phyloP scores from a whole-genome alignment of 1,284 basidiomycete genomes.

The Cryptococcus sp. region DNA sequence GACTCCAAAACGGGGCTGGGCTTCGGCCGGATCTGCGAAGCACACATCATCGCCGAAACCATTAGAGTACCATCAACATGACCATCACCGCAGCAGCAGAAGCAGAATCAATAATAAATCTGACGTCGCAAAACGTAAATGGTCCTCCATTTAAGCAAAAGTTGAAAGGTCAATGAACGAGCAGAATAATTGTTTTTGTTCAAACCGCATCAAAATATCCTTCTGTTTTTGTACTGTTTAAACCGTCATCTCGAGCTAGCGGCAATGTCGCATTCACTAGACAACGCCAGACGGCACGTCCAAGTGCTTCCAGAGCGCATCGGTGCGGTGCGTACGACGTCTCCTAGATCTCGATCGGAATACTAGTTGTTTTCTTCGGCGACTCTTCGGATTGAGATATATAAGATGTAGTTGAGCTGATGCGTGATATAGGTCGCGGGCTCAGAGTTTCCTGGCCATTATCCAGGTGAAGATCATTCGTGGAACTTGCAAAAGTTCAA shows the following conservation, averaged over 20 bases:
- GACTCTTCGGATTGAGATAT: neutral
- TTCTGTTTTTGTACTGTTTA: neutral
- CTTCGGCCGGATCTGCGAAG: no score
- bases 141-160: slow-evolving; percentile 9
- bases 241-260: neutral
- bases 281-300: slow-evolving; percentile 59
- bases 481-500: slow-evolving; percentile 79
- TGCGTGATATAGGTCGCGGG: slow-evolving; percentile 65
- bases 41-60: no score
- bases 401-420: slow-evolving; percentile 3
- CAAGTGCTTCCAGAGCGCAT: slow-evolving; percentile 70
- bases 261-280: slow-evolving; percentile 27
- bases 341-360: neutral
- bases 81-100: no score
- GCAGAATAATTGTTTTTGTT: neutral
- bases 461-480: slow-evolving; percentile 76
- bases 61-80: no score
- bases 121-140: no score
- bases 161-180: slow-evolving; percentile 2
- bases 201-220: neutral
- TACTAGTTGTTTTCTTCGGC: neutral
- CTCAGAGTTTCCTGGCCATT: slow-evolving; percentile 84
- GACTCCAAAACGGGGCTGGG: no score
- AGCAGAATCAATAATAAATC: no score
- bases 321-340: slow-evolving; percentile 54